These are phyloP conservation scores for Tylopilus cervinicoccineus DNA, from an alignment of 768 basidiomycete species.

Conservation along the genomic window DNA sequence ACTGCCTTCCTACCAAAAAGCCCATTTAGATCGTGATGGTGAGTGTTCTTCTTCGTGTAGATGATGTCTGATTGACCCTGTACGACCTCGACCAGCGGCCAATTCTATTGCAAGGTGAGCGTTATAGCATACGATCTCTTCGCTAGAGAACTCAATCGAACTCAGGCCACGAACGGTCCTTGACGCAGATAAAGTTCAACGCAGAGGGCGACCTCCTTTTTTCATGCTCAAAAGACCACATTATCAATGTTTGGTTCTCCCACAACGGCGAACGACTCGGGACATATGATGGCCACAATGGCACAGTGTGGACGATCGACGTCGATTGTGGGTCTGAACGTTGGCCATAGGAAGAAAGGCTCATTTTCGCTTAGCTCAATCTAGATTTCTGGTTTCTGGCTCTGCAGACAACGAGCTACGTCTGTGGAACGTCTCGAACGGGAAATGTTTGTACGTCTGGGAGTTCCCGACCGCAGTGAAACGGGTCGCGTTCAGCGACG, in stretches of 20 bases:
- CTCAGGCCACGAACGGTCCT: conserved; percentile 91
- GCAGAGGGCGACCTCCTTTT: conserved; percentile 94
- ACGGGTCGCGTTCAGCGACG: conserved; percentile 87
- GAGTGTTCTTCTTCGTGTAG: neutral
- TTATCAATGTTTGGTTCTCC: conserved; percentile 96
- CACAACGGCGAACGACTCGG: conserved; percentile 97
- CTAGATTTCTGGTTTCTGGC: conserved; percentile 84
- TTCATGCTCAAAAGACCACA: conserved; percentile 90
- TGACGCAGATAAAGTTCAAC: conserved; percentile 98
- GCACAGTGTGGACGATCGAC: conserved; percentile 94
- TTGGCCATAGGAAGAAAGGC: neutral
- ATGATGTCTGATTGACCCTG: neutral
- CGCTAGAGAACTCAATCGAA: conserved; percentile 13
- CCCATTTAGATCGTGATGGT: conserved; percentile 14
- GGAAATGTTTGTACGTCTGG: conserved; percentile 93
- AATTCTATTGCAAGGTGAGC: conserved; percentile 64
- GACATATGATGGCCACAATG: conserved; percentile 95
- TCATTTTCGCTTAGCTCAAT: conserved; percentile 53
- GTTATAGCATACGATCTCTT: neutral
- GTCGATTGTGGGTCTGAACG: conserved; percentile 72
- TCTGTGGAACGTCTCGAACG: conserved; percentile 85
- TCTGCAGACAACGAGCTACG: conserved; percentile 92
- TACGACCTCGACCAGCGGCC: conserved; percentile 46
- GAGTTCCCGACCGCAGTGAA: conserved; percentile 99
- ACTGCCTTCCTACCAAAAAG: neutral